Evolutionary conservation across 768 basidiomycete genomes (phyloP), one percentile per base, ranked within the genome.

Genomic region (Tulasnella sp.): DNA sequence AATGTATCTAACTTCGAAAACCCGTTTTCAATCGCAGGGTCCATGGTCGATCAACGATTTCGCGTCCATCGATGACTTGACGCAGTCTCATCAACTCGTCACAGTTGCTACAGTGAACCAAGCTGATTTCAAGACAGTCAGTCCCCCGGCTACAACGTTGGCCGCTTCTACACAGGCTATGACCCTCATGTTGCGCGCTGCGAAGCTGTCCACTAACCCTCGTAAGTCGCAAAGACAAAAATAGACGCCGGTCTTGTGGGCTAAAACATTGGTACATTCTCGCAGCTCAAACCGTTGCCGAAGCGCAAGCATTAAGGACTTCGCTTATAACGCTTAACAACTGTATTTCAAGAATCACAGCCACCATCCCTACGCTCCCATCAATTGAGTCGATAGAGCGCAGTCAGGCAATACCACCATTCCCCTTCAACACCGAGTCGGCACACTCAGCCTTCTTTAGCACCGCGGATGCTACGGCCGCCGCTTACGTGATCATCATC

Each of bases 401-500:
- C 38, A 34, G 29, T 19, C 45, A 10, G 34, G 49, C 45, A 21
- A 19, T 7, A 38, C 50, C 19, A 50, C 58, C 8, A 41, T 43
- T 21, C 58, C 32, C 15, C 47, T 38, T 38, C 15, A 38, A 38
- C 15, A 38, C 34, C 34, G 34, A 15, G 15, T 7, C 34, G 34
- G 34, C 34, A 38, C 34, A 34, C 2, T 8, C 34, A 32, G 50
- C 58, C 27, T 59, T 59, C 34, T 38, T 59, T 30, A 49, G 58
- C 23, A 29, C 49, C 8, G 47, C 58, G 3, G 58, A 50, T 27
- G 21, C 49, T 10, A 29, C 41, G 15, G 41, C 41, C n/a, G 55
- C 55, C 24, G 55, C 55, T 13, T 56, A 56, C 32, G 55, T 56
- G 24, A 43, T 56, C 44, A 56, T 56, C 26, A 56, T 56, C 24